phyloP scores from a whole-genome alignment of 192 early-diverging fungal genomes.

The Backusella luteola region DNA sequence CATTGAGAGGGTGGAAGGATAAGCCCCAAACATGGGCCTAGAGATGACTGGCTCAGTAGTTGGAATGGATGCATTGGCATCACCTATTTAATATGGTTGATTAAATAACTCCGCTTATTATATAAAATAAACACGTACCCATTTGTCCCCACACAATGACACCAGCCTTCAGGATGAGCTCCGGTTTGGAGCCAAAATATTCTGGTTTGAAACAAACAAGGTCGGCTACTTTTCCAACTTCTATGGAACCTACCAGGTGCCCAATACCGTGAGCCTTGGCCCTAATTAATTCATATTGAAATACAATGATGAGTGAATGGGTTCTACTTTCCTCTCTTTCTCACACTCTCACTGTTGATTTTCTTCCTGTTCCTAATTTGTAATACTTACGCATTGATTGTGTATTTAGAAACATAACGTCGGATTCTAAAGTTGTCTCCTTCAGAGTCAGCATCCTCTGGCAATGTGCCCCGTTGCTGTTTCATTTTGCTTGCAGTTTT shows the following conservation, averaged over 20 bases:
- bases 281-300: constrained; percentile 34
- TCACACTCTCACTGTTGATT: too few species aligned
- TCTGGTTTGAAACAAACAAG: constrained; percentile 82
- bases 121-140: constrained; percentile 32
- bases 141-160: constrained; percentile 82
- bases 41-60: constrained; percentile 86
- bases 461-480: constrained; percentile 66
- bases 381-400: constrained; percentile 85
- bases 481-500: constrained; percentile 97
- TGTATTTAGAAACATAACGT: constrained; percentile 96
- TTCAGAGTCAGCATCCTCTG: constrained; percentile 41
- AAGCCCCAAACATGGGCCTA: constrained; percentile 85
- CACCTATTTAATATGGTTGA: constrained; percentile 37
- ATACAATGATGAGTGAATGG: neutral
- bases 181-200: constrained; percentile 89
- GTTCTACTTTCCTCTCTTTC: neutral
- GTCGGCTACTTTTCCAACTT: constrained; percentile 92
- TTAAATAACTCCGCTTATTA: neutral
- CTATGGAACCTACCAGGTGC: constrained; percentile 89
- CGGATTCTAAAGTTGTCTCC: constrained; percentile 89
- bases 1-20: constrained; percentile 56
- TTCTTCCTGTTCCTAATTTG: neutral
- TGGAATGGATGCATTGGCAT: constrained; percentile 94
- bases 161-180: constrained; percentile 87
- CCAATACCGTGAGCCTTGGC: constrained; percentile 85